These are phyloP conservation scores for Nothophaeocryptopus gaeumannii DNA, from an alignment of 2,329 filamentous ascomycete species.

Conservation along the genomic window DNA sequence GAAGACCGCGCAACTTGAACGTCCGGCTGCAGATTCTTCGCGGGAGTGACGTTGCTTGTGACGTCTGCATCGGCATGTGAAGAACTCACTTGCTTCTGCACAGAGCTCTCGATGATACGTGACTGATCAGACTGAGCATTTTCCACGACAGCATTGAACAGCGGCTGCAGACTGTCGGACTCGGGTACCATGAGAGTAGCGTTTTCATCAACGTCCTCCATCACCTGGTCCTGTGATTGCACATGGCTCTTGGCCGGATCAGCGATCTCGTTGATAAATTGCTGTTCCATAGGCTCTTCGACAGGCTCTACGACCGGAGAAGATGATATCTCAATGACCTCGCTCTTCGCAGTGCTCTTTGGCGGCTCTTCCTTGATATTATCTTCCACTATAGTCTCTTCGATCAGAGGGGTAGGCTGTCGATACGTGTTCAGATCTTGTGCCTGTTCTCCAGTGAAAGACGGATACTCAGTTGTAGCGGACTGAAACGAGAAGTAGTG, in stretches of 20 bases:
- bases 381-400: neutral
- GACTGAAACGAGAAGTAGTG: slow-evolving; percentile 19
- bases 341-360: neutral
- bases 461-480: slow-evolving; percentile 1
- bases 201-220: neutral
- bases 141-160: no score
- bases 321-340: slow-evolving; percentile 15
- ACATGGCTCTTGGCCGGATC: neutral
- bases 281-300: no score
- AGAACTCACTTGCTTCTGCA: neutral
- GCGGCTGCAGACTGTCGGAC: no score
- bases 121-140: no score
- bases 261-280: no score
- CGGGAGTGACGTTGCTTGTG: neutral
- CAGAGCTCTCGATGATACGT: neutral
- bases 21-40: neutral
- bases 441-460: neutral
- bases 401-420: neutral
- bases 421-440: no score
- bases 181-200: no score
- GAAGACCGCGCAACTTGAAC: slow-evolving; percentile 4
- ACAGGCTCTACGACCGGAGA: slow-evolving; percentile 4
- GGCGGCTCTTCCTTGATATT: neutral
- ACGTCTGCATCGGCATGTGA: neutral
- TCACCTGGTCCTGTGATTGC: neutral